Evolutionary conservation across 768 basidiomycete genomes (phyloP).

Genomic region (Chalciporus chontae): DNA sequence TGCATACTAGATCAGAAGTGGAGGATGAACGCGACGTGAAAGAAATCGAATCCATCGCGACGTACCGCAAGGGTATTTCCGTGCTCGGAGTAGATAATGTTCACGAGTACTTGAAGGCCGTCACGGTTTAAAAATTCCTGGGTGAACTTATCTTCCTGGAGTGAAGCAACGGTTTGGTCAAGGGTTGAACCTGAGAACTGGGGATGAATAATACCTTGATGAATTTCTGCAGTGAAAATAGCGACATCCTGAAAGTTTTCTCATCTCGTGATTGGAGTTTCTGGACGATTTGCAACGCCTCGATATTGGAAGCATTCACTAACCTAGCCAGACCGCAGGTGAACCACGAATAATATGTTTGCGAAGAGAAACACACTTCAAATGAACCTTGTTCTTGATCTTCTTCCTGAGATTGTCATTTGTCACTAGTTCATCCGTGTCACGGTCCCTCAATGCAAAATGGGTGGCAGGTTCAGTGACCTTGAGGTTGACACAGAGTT

Average conservation of each 20-base stretch:
- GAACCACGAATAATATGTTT: neutral
- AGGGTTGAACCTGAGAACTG: neutral
- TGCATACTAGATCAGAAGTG: slow-evolving; percentile 56
- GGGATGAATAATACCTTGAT: slow-evolving; percentile 53
- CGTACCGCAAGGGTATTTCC: slow-evolving; percentile 85
- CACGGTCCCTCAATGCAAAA: slow-evolving; percentile 74
- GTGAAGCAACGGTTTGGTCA: neutral
- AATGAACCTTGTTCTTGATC: slow-evolving; percentile 71
- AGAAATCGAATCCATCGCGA: slow-evolving; percentile 7
- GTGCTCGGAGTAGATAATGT: slow-evolving; percentile 58
- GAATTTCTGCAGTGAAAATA: slow-evolving; percentile 77
- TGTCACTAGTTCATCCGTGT: slow-evolving; percentile 79
- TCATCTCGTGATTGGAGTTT: slow-evolving; percentile 63
- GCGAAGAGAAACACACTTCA: slow-evolving; percentile 53
- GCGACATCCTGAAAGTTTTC: slow-evolving; percentile 57
- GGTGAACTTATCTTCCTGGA: slow-evolving; percentile 80
- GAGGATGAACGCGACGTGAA: neutral
- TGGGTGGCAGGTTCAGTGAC: slow-evolving; percentile 69
- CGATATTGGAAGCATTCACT: slow-evolving; percentile 74
- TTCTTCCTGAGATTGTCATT: slow-evolving; percentile 82
- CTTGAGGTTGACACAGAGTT: slow-evolving; percentile 78
- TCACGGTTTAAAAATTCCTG: slow-evolving; percentile 71
- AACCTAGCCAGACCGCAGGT: slow-evolving; percentile 44
- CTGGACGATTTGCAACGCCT: slow-evolving; percentile 72
- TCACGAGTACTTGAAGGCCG: slow-evolving; percentile 68